Percentiles rank a stretch among this genome's conserved stretches.
These are phyloP conservation scores for Musa beccarii DNA, from an alignment of 176 grass and related monocot species.

Conservation along the genomic window DNA sequence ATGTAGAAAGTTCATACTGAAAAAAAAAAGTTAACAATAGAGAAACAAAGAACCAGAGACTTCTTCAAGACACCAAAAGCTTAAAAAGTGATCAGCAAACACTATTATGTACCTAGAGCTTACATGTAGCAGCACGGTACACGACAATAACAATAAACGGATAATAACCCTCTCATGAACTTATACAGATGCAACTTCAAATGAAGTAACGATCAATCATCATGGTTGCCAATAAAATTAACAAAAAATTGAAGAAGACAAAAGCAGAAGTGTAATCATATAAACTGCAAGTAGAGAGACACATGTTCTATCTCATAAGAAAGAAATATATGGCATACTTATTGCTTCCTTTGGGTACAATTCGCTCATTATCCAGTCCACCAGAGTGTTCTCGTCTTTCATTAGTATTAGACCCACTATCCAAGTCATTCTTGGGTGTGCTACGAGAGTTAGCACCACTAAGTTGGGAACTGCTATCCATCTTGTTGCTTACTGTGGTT, in stretches of 20 bases:
- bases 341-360: conserved; percentile 50
- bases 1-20: conserved; percentile 4
- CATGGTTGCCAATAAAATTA: too few relatives aligned
- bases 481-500: conserved; percentile 45
- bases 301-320: neutral
- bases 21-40: conserved; percentile 9
- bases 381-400: conserved; percentile 58
- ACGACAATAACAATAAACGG: neutral
- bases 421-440: conserved; percentile 32
- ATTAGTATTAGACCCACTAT: conserved; percentile 39
- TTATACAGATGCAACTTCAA: neutral
- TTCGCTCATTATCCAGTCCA: conserved; percentile 55
- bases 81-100: neutral
- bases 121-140: neutral
- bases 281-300: neutral
- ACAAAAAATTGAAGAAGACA: too few relatives aligned
- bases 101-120: neutral
- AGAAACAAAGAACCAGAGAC: too few relatives aligned
- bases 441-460: conserved; percentile 33
- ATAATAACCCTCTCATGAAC: neutral
- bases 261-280: too few relatives aligned
- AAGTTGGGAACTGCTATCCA: conserved; percentile 46
- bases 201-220: too few relatives aligned
- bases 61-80: neutral
- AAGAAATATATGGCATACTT: conserved; percentile 42